Evolutionary conservation across 306 rosid genomes (phyloP), one percentile per base, ranked within the genome.

Genomic region (Morella rubra): DNA sequence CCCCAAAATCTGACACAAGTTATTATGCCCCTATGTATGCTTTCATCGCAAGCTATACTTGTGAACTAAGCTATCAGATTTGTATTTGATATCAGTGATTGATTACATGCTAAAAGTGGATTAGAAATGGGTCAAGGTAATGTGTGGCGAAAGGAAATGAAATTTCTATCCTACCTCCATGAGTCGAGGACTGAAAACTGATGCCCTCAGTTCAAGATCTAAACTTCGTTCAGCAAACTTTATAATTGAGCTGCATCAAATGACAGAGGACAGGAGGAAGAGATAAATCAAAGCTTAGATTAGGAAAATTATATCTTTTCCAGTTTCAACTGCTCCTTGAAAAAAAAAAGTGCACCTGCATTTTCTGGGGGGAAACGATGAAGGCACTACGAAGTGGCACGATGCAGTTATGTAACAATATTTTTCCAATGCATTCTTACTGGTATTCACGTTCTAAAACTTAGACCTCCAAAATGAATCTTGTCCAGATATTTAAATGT

Each of bases 161-260:
- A 80, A 69, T 56, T 68, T 44, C 76, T 51, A 69, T 46, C 56
- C 76, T 86, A 94, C 98, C 97, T 94, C 98, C 98, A 92, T 83
- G 59, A 94, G 98, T 67, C 98, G 90, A 69, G 97, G 97, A 81
- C 98, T 94, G 85, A 94, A 94, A 82, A 92, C 85, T n/a, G 87
- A 86, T 69, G 87, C 89, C 74, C 93, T 86, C 88, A 84, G 81
- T 84, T 94, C 94, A 60, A 87, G 88, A 79, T 88, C 85, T 77
- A 90, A 82, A 87, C 97, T 80, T 79, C 86, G 93, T 86, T 94
- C 97, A 37, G 95, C 89, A 87, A 92, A 92, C 82, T 80, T 89
- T 89, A 94, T 86, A 80, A 94, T 89, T 80, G 93, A 89, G 89
- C 98, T 94, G 90, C 87, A 89, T 62, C 55, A 78, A 73, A 77